Percentiles rank a stretch among this genome's conserved stretches.
Evolutionary conservation across 2,329 filamentous ascomycete genomes (phyloP).

Genomic region (Neonectria neomacrospora): DNA sequence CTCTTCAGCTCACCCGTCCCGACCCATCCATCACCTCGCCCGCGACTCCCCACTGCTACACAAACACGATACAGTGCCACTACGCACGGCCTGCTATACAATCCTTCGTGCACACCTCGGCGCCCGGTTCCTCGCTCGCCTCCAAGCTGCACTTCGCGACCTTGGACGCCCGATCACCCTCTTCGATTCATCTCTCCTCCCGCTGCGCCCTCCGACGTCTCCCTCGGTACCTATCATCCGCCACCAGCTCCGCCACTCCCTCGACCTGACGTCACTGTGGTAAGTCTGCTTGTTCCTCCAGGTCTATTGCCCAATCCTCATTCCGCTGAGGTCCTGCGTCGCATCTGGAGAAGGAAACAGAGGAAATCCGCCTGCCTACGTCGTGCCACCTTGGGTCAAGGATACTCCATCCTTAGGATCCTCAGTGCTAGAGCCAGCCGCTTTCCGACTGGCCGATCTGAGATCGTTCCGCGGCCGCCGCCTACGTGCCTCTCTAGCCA

Average conservation of each 20-base stretch:
- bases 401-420: not conserved
- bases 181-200: not conserved
- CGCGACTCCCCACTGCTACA: not conserved
- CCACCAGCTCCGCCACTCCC: constrained; percentile 7
- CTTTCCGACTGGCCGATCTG: constrained; percentile 1
- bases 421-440: not conserved
- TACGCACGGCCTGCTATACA: not conserved
- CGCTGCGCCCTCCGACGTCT: constrained; percentile 10
- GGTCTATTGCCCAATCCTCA: constrained; percentile 30
- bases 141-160: constrained; percentile 17
- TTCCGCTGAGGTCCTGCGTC: constrained; percentile 17
- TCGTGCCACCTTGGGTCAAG: constrained; percentile 4
- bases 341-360: constrained; percentile 12
- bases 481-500: constrained; percentile 7
- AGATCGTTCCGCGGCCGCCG: constrained; percentile 4
- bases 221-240: constrained; percentile 15
- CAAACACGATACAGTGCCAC: not conserved
- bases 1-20: too few species aligned
- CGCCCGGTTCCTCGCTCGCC: constrained; percentile 5
- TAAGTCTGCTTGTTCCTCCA: constrained; percentile 36
- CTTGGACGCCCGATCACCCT: constrained; percentile 1
- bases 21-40: constrained; percentile 9
- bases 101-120: not conserved
- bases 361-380: not conserved
- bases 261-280: constrained; percentile 43